These are phyloP conservation scores for Dendrobium catenatum DNA, from an alignment of 106 monocot genomes.

Conservation along the genomic window DNA sequence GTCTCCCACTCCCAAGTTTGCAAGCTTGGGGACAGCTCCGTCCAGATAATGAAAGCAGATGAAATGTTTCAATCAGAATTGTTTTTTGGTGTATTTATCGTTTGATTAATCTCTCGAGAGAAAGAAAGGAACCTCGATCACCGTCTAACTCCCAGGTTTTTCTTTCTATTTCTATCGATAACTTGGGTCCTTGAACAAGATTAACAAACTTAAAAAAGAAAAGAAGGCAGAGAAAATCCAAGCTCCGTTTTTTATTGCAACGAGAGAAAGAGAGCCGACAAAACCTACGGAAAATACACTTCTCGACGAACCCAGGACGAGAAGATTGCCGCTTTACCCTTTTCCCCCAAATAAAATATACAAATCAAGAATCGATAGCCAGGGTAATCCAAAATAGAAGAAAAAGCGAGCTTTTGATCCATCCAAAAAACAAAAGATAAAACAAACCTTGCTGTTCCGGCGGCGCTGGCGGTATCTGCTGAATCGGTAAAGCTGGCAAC, in stretches of 20 bases:
- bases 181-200: not conserved
- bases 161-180: not conserved
- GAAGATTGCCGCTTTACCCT: not conserved
- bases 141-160: not conserved
- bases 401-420: conserved; percentile 3
- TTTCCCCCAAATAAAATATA: conserved; percentile 10
- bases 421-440: not conserved
- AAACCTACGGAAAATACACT: conserved; percentile 3
- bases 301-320: not conserved
- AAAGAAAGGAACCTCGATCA: not conserved
- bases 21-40: not conserved
- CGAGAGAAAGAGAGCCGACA: conserved; percentile 1
- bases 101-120: not conserved
- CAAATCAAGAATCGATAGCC: not conserved
- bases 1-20: too few species aligned
- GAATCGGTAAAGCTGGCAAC: not conserved
- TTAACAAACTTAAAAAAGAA: not conserved
- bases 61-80: not conserved
- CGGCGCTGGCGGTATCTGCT: conserved; percentile 8
- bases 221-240: not conserved
- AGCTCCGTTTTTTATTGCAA: not conserved
- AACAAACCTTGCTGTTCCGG: conserved; percentile 16
- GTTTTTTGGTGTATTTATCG: not conserved
- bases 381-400: conserved; percentile 2
- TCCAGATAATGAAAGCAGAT: not conserved